Evolutionary conservation across 257 asterid genomes (phyloP), one percentile per base, ranked within the genome.

Genomic region (Linderniella brevidens): DNA sequence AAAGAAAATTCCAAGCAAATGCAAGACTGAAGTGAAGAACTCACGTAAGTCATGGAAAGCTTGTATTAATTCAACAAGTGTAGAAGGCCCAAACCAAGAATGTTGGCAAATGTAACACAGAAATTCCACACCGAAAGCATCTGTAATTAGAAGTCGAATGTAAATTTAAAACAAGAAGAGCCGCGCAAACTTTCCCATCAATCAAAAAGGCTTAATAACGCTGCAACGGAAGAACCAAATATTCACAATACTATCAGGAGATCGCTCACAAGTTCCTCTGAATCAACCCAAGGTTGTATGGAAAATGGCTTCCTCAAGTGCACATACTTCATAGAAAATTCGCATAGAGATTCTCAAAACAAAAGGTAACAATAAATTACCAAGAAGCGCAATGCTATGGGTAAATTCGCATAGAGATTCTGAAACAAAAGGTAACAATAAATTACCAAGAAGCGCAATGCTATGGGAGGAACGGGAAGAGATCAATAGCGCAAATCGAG

Each of bases 31-130:
- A 37, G 11, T 2, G 9, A 39, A 2, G 3, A 16, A 43, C 48
- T 43, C 17, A 43, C 48, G 4, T 3, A 43, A 43, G 48, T 43
- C 48, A 48, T 86, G 87, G 56, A 86, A 70, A 50, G 87, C 80
- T 70, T 79, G 87, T 58, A 66, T 65, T 64, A 86, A 73, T 67
- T 86, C 94, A 58, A 77, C 97, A 86, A 64, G 97, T 50, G 97
- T 79, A 70, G 82, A 86, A 64, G 94, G 93, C 94, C 82, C 40
- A 86, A 80, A 36, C 75, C 85, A 62, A 86, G 94, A 59, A 79
- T 85, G 74, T 86, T 94, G 4, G 87, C 70, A 63, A 86, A 86
- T 20, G 87, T 70, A 58, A 82, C 79, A 63, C 77, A 77, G 76
- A 86, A 86, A 71, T 75, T 77, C 94, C 94, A 86, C 51, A 77